These are phyloP conservation scores for Russula ochroleuca DNA, from an alignment of 768 basidiomycete genomes.

Conservation along the genomic window DNA sequence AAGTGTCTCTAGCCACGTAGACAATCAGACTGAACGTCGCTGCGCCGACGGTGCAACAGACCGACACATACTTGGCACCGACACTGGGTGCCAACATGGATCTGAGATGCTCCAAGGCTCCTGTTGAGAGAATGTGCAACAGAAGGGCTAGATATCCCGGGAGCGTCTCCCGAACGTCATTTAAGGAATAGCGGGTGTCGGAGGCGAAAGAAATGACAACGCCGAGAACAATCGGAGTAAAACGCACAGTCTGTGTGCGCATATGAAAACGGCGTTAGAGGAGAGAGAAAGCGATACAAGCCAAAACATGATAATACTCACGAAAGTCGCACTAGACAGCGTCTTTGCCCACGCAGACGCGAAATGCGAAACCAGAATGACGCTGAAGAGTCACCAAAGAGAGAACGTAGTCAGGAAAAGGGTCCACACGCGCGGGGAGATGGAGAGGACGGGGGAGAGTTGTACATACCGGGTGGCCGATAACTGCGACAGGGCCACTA, in stretches of 20 bases:
- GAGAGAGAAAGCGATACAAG: not conserved
- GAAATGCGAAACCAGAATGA: constrained; percentile 65
- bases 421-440: not conserved
- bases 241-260: constrained; percentile 49
- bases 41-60: constrained; percentile 57
- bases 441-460: not conserved
- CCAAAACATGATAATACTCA: constrained; percentile 32
- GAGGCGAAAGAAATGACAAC: constrained; percentile 53
- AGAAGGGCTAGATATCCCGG: constrained; percentile 66
- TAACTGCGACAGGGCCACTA: constrained; percentile 64
- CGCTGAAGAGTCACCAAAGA: constrained; percentile 40
- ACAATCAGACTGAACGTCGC: constrained; percentile 59
- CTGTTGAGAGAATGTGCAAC: constrained; percentile 56
- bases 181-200: constrained; percentile 46
- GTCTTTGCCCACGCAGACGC: constrained; percentile 62
- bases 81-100: constrained; percentile 54
- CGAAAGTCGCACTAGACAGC: constrained; percentile 46
- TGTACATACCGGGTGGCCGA: constrained; percentile 57
- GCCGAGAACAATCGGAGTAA: constrained; percentile 44
- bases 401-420: not conserved
- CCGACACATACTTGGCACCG: constrained; percentile 51
- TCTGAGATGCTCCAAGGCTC: constrained; percentile 58
- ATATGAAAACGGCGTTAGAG: constrained; percentile 4
- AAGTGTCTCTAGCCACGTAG: constrained; percentile 53
- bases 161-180: constrained; percentile 42